Evolutionary conservation across 1,284 basidiomycete species (phyloP).

Genomic region (Microbotryum lychnidis-dioicae): DNA sequence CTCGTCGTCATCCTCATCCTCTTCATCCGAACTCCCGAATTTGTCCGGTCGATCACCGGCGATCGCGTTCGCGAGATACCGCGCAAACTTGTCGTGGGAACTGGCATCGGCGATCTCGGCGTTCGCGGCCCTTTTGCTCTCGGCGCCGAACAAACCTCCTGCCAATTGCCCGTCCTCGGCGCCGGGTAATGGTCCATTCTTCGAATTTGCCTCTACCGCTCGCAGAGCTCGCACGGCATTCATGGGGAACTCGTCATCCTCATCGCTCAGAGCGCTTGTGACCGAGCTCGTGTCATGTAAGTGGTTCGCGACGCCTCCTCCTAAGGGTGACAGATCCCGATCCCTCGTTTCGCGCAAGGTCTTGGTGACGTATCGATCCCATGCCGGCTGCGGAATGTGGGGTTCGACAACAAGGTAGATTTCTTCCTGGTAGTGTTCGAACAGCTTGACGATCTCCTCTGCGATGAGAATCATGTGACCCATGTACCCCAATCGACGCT

Average conservation of each 20-base stretch:
- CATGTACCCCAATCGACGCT: conserved; percentile 87
- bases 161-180: not conserved
- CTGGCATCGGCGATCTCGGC: conserved; percentile 21
- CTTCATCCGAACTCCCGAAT: conserved; percentile 32
- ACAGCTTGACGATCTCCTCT: conserved; percentile 74
- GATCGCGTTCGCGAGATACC: conserved; percentile 64
- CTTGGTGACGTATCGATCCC: conserved; percentile 78
- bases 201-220: conserved; percentile 17
- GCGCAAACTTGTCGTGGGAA: conserved; percentile 58
- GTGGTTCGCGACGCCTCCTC: conserved; percentile 49
- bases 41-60: conserved; percentile 44
- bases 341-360: conserved; percentile 76
- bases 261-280: conserved; percentile 32
- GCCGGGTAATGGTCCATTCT: not conserved
- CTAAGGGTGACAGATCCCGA: conserved; percentile 66
- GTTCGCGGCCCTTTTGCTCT: too few relatives aligned
- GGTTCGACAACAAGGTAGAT: conserved; percentile 57
- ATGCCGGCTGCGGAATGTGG: conserved; percentile 66
- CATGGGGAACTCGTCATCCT: conserved; percentile 36
- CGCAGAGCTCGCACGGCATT: conserved; percentile 22
- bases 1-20: conserved; percentile 44
- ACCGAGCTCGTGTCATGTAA: conserved; percentile 44
- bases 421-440: conserved; percentile 76
- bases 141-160: not conserved
- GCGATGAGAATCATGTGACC: conserved; percentile 90